Evolutionary conservation across 2,329 filamentous ascomycete species (phyloP).

Genomic region (Orbilia brochopaga): DNA sequence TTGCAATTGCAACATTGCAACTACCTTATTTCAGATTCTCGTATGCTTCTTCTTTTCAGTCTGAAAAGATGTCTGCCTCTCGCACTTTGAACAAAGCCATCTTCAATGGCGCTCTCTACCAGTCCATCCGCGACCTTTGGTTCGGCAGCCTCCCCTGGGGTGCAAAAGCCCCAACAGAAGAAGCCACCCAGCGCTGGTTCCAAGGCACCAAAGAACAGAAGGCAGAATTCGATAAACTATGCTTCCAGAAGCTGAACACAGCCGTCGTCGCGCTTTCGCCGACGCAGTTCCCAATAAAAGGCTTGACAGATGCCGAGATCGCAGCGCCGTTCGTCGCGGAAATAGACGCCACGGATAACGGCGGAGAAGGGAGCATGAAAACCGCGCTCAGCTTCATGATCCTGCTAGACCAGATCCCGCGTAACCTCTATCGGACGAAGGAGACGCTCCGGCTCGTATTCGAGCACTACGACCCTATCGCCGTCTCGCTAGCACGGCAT

Average conservation of each 20-base stretch:
- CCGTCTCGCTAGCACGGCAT: constrained; percentile 52
- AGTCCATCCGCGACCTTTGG: constrained; percentile 40
- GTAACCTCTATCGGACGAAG: constrained; percentile 67
- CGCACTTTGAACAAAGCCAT: constrained; percentile 26
- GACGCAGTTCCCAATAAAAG: constrained; percentile 33
- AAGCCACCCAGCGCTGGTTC: constrained; percentile 41
- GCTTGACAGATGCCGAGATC: constrained; percentile 32
- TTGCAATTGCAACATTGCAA: too few species aligned
- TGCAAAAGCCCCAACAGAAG: constrained; percentile 27
- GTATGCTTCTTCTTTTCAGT: not conserved
- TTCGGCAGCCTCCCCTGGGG: constrained; percentile 31
- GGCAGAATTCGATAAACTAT: constrained; percentile 25
- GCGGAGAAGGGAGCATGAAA: constrained; percentile 25
- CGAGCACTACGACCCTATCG: constrained; percentile 65
- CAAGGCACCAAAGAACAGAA: constrained; percentile 30
- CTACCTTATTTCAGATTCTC: too few species aligned
- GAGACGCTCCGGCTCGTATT: constrained; percentile 61
- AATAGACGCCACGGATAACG: constrained; percentile 21
- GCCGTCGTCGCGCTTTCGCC: constrained; percentile 31
- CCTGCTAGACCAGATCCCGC: constrained; percentile 69
- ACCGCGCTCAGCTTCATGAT: constrained; percentile 62
- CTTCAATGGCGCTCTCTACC: constrained; percentile 29
- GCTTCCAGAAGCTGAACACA: constrained; percentile 20
- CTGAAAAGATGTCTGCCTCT: constrained; percentile 12
- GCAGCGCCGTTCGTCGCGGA: constrained; percentile 36